Base-by-base conservation (phyloP, 139 green algal species). In the Chlamydomonas sp. region DNA sequence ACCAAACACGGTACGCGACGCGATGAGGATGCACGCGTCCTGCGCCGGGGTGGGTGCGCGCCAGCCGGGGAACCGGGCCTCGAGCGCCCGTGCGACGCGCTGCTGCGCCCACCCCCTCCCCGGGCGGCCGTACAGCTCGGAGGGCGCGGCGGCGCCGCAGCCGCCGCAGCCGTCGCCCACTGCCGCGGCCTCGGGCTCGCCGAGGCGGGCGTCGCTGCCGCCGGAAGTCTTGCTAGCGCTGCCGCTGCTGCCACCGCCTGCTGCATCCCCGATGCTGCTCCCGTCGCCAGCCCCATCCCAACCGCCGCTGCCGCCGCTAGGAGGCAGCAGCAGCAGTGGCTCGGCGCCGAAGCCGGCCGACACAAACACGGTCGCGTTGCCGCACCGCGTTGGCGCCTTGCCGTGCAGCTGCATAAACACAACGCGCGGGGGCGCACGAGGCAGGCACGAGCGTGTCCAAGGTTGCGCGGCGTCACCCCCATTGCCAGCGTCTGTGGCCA, bases 341-440 rank as follows among this genome's bases (percentile, higher is more conserved):
- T n/a, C n/a, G 34, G 47, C 30, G 26, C 43, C 35, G 5, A 76
- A 58, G n/a, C 71, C 71, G 20, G 48, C 63, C 1, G 71, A 76
- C 0, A 54, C 64, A 34, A 76, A 76, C 31, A 76, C 54, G 2
- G 71, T 72, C 37, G 35, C 63, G 37, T 20, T 13, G 6, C 36
- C 33, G 63, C 71, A 76, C 63, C 63, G 71, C 3, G 49, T 61
- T 1, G 36, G 16, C 2, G 50, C 63, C 36, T 76, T 76, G 64
- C 71, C 71, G 54, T 76, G 71, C 26, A 76, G 63, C 71, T 76
- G 71, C 36, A 76, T 36, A n/a, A 76, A 76, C 26, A 76, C 22
- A 0, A 29, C 48, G 2, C 29, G 33, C 24, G 35, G 62, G 2
- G 38, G 59, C 5, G 10, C 8, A 16, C 59, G 10, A 24, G 59